A percentile compares a stretch with the other conserved stretches of the same genome.
Conservation (phyloP, 768 basidiomycete genomes). For the Leccinum ochraceum region DNA sequence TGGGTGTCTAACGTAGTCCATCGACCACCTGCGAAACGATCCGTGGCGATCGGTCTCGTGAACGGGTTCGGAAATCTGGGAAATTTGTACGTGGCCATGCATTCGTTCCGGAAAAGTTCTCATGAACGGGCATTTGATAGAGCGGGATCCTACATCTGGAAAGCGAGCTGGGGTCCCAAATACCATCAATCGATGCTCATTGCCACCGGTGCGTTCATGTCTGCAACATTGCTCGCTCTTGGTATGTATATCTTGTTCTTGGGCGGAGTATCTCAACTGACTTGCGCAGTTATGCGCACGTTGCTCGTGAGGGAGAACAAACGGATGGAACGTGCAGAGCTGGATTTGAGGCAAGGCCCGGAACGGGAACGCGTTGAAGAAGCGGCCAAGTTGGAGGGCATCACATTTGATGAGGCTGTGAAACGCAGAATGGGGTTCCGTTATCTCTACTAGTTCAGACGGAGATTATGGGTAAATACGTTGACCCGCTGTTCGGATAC, state of each 20-base stretch:
- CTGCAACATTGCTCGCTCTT: neutral
- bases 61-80: slow-evolving; percentile 1
- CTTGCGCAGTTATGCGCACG: neutral
- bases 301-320: slow-evolving; percentile 1
- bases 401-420: neutral
- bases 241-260: neutral
- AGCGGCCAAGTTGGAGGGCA: neutral
- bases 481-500: neutral
- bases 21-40: slow-evolving; percentile 1
- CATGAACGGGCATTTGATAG: neutral
- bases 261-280: neutral
- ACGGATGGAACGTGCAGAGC: neutral
- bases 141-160: neutral
- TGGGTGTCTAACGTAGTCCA: neutral
- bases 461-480: neutral
- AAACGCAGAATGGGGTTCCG: neutral
- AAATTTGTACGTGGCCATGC: neutral
- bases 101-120: neutral
- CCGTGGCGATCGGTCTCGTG: slow-evolving; percentile 1
- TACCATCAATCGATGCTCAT: neutral
- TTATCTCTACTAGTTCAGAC: neutral
- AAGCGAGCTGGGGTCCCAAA: neutral
- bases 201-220: neutral
- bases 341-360: neutral
- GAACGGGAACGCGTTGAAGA: neutral